Percentiles rank a stretch among this genome's conserved stretches.
phyloP scores from a whole-genome alignment of 768 basidiomycete species.

The Agaricus blazei region DNA sequence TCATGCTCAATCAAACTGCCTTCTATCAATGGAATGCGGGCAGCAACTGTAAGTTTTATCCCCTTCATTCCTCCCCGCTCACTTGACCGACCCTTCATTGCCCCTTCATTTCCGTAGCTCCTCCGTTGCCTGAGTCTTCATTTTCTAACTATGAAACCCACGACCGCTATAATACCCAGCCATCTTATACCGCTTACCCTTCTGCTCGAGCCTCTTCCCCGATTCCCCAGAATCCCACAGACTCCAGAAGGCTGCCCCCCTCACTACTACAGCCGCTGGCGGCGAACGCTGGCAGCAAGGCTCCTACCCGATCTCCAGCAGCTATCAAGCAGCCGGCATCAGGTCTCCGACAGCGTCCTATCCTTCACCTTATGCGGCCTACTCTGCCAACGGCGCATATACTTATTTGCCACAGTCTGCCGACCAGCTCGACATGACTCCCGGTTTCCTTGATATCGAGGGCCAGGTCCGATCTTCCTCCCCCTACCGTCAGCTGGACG shows the following conservation, averaged over 20 bases:
- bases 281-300: conserved; percentile 41
- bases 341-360: conserved; percentile 65
- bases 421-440: conserved; percentile 27
- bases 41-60: conserved; percentile 24
- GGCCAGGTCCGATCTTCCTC: conserved; percentile 30
- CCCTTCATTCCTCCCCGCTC: conserved; percentile 15
- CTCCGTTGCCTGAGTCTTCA: conserved; percentile 37
- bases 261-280: conserved; percentile 39
- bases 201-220: conserved; percentile 42
- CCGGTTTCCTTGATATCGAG: conserved; percentile 25
- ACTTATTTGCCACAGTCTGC: conserved; percentile 33
- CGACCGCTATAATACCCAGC: conserved; percentile 49
- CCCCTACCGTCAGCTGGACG: conserved; percentile 39
- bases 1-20: conserved; percentile 37
- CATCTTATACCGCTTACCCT: conserved; percentile 41
- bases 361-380: conserved; percentile 47
- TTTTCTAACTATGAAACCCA: conserved; percentile 51
- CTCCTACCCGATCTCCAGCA: conserved; percentile 22
- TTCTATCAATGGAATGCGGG: conserved; percentile 34
- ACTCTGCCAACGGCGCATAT: conserved; percentile 36
- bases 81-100: conserved; percentile 1
- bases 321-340: conserved; percentile 34
- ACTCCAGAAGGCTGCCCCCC: conserved; percentile 55
- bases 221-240: conserved; percentile 40
- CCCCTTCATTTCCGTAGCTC: conserved; percentile 29